These are phyloP conservation scores for Microbotryum violaceum DNA, from an alignment of 1,284 basidiomycete genomes.

Conservation along the genomic window DNA sequence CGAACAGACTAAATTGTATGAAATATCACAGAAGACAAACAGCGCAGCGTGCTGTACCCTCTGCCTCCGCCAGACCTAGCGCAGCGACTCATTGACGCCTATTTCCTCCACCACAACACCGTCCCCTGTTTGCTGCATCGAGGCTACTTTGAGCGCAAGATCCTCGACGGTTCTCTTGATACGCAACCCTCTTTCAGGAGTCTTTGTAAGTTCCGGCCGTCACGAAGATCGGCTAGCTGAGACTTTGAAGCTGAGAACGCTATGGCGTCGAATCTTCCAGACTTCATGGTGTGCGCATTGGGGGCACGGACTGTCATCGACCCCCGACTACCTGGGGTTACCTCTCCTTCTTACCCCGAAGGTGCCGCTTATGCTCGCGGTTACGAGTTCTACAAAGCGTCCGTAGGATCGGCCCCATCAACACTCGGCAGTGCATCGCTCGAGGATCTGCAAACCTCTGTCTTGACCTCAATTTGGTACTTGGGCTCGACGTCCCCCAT, in stretches of 20 bases:
- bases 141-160: constrained; percentile 59
- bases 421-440: constrained; percentile 48
- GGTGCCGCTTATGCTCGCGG: not conserved
- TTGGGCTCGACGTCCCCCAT: constrained; percentile 7
- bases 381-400: constrained; percentile 5
- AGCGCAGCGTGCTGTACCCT: not conserved
- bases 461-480: constrained; percentile 21
- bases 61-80: constrained; percentile 50
- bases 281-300: constrained; percentile 62
- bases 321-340: constrained; percentile 46
- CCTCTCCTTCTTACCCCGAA: not conserved
- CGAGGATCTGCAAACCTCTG: constrained; percentile 64
- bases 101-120: constrained; percentile 57
- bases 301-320: constrained; percentile 62
- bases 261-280: not conserved
- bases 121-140: constrained; percentile 68
- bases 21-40: not conserved
- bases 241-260: no score
- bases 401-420: not conserved
- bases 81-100: constrained; percentile 55
- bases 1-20: not conserved
- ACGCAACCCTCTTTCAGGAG: constrained; percentile 58
- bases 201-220: constrained; percentile 44
- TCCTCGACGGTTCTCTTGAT: constrained; percentile 54
- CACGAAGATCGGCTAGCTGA: not conserved